These are phyloP conservation scores for Candida sp. DNA, from an alignment of 1,139 yeast species.

Conservation along the genomic window DNA sequence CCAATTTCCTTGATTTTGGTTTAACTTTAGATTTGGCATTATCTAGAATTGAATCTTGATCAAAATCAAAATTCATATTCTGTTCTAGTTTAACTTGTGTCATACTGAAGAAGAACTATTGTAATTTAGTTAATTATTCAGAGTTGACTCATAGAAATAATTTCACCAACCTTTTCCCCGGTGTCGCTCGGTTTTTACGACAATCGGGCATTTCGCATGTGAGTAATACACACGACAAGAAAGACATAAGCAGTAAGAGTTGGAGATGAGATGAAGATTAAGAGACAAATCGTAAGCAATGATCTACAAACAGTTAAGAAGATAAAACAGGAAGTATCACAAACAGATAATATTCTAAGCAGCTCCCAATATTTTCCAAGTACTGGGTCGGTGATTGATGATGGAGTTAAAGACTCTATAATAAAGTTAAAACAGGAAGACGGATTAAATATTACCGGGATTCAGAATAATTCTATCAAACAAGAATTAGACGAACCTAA, in stretches of 20 bases:
- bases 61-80: background rate
- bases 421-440: background rate
- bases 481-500: background rate
- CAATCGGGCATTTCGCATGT: background rate
- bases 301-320: background rate
- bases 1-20: constrained; percentile 6
- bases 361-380: background rate
- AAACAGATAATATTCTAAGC: background rate
- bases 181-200: background rate
- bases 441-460: background rate
- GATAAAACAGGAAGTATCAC: background rate
- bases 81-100: background rate
- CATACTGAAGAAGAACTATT: background rate
- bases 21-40: constrained; percentile 7
- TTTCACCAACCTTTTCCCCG: background rate
- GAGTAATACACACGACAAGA: background rate
- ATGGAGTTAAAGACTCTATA: background rate
- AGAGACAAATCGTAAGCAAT: background rate
- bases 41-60: constrained; percentile 2
- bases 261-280: constrained; percentile 2
- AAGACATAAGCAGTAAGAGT: no score
- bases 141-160: no score
- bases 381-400: background rate
- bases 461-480: no score
- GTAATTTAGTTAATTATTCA: no score